Percentiles rank a stretch among this genome's conserved stretches.
phyloP scores from a whole-genome alignment of 177 flowering plant genomes.

The Viscum album region DNA sequence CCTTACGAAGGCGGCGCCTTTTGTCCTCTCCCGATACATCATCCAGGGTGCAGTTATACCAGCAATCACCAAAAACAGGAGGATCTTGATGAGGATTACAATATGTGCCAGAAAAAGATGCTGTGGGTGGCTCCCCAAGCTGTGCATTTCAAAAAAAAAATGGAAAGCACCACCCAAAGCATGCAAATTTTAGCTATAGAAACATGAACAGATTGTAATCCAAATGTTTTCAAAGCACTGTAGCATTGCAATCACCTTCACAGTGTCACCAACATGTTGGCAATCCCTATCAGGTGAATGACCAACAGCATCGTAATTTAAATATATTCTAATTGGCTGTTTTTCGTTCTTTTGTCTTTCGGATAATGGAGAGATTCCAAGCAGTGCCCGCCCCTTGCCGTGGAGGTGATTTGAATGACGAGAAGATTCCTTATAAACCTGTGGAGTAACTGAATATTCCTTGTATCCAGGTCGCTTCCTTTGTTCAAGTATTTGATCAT shows the following conservation, averaged over 20 bases:
- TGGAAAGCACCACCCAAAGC: background rate
- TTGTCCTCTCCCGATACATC: slow-evolving; percentile 90
- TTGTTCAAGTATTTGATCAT: slow-evolving; percentile 86
- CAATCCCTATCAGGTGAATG: slow-evolving; percentile 96
- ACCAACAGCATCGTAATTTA: slow-evolving; percentile 98
- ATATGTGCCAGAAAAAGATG: slow-evolving; percentile 38
- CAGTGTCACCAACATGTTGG: slow-evolving; percentile 64
- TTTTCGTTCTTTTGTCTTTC: slow-evolving; percentile 32
- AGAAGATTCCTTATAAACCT: slow-evolving; percentile 49
- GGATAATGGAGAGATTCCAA: slow-evolving; percentile 25
- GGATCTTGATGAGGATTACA: slow-evolving; percentile 93
- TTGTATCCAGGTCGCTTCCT: slow-evolving; percentile 72
- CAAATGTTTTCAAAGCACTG: background rate
- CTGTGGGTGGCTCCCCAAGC: slow-evolving; percentile 85
- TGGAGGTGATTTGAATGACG: slow-evolving; percentile 24
- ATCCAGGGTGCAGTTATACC: slow-evolving; percentile 93
- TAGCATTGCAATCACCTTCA: slow-evolving; percentile 48
- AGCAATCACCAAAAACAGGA: slow-evolving; percentile 81
- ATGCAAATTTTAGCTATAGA: background rate
- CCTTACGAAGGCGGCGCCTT: slow-evolving; percentile 83
- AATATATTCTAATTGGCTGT: slow-evolving; percentile 79
- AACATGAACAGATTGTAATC: background rate
- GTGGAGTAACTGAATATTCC: slow-evolving; percentile 82
- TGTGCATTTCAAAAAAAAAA: slow-evolving; percentile 18
- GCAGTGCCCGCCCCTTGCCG: slow-evolving; percentile 59